These are phyloP conservation scores for Candida morakotiae DNA, from an alignment of 805 yeast species.

Conservation along the genomic window DNA sequence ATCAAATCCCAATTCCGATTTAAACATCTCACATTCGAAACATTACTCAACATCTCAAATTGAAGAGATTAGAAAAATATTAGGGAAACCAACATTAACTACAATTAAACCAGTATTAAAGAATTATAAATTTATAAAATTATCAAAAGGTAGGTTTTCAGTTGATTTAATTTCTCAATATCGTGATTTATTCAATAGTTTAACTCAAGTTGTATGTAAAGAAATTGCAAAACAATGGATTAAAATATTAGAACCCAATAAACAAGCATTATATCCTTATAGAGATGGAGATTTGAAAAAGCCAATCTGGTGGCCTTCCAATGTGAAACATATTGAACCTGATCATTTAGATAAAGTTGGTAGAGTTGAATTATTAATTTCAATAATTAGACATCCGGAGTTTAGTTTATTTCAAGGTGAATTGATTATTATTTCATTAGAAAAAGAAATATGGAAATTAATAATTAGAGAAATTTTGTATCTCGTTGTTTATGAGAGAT, in stretches of 20 bases:
- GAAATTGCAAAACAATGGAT: constrained; percentile 66
- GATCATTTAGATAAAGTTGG: constrained; percentile 64
- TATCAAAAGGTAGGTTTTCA: not conserved
- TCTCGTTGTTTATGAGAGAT: constrained; percentile 22
- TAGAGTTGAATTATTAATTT: constrained; percentile 46
- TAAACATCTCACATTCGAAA: constrained; percentile 3
- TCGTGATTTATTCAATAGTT: constrained; percentile 12
- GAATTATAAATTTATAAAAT: not conserved
- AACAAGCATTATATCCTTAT: constrained; percentile 63
- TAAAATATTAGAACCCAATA: constrained; percentile 57
- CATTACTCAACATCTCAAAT: constrained; percentile 3
- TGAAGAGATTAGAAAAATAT: constrained; percentile 2
- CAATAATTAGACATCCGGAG: constrained; percentile 25
- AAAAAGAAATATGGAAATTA: constrained; percentile 7
- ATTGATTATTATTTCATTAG: constrained; percentile 11
- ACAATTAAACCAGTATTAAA: constrained; percentile 7
- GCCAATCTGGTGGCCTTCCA: constrained; percentile 72
- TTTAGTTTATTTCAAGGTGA: constrained; percentile 12
- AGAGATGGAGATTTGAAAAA: constrained; percentile 42
- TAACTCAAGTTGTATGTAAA: constrained; percentile 44
- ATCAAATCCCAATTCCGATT: constrained; percentile 2
- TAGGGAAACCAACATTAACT: constrained; percentile 2
- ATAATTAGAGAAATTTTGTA: constrained; percentile 24
- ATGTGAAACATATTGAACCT: constrained; percentile 63
- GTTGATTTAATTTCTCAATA: constrained; percentile 13